Evolutionary conservation across 345 rosid species (phyloP), one percentile per base, ranked within the genome.

Genomic region (Luvunga scandens): DNA sequence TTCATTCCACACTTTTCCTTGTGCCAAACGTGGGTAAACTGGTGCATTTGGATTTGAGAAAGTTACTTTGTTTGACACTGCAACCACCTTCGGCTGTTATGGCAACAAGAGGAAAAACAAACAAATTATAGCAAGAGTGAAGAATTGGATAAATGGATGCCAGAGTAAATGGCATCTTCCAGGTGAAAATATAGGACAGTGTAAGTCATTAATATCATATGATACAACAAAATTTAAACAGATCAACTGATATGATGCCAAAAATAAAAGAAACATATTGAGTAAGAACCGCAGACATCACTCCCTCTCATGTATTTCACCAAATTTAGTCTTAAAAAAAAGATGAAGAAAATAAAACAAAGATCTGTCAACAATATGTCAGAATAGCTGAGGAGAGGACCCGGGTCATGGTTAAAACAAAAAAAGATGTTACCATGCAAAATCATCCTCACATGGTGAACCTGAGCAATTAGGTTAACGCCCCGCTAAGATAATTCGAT

Each of bases 1-100:
- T 82, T 89, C 94, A 80, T 90, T 83, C 94, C 97, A 90, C 75
- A 61, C 82, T 80, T 86, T 87, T 33, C 97, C 94, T 74, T 89
- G 91, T 2, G 94, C 97, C 39, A 92, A 80, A 7, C 94, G 88
- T 9, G 92, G 94, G 62, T 92, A 86, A 77, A 89, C 88, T 36
- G 92, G 97, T 45, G 91, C 94, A 0, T 89, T 90, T 63, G 97
- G 93, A 77, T 92, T 86, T 50, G 77, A 7, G 66, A 90, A 92
- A 72, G 83, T 77, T 68, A 92, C 85, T 79, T 71, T 85, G 67
- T 89, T 88, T 56, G 94, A 92, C 64, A 89, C 78, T 28, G 97
- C 90, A 27, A 90, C 88, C 63, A 92, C 82, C 85, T 92, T 90
- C 6, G 97, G 97, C 93, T 90, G 45, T 79, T 21, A 45, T 77